Conservation (phyloP, 495 filamentous ascomycete species). For the Aspergillus haitiensis region DNA sequence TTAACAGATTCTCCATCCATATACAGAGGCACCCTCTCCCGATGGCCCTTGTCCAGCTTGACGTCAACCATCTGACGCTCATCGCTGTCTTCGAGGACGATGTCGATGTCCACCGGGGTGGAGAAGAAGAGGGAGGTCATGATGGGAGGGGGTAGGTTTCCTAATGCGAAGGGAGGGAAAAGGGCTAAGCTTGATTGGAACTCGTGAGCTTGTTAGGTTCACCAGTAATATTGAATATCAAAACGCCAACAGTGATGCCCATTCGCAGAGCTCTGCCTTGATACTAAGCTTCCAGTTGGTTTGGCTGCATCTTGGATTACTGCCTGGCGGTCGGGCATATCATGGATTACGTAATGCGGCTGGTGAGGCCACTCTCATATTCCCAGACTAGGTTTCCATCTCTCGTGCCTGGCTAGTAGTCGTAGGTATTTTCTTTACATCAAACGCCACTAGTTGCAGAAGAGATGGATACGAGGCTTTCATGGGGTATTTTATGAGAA, state of each 20-base stretch:
- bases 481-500: no score
- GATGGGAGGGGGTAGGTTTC: constrained; percentile 29
- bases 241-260: constrained; percentile 11
- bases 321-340: constrained; percentile 24
- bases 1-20: constrained; percentile 99
- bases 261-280: constrained; percentile 16
- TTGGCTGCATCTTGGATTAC: constrained; percentile 20
- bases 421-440: no score
- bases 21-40: constrained; percentile 95
- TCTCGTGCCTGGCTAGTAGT: no score
- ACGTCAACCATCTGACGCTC: constrained; percentile 93
- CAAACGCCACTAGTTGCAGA: no score
- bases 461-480: no score
- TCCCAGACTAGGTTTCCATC: no score
- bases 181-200: constrained; percentile 7
- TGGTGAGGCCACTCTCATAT: neutral
- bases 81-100: constrained; percentile 93
- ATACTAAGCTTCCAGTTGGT: constrained; percentile 17
- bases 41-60: constrained; percentile 94
- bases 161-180: constrained; percentile 4
- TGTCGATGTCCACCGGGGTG: constrained; percentile 97
- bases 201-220: constrained; percentile 3
- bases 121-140: constrained; percentile 98
- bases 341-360: constrained; percentile 23
- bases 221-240: neutral